Conservation (phyloP, 176 grass and related monocot genomes). For the Oryza glaberrima region DNA sequence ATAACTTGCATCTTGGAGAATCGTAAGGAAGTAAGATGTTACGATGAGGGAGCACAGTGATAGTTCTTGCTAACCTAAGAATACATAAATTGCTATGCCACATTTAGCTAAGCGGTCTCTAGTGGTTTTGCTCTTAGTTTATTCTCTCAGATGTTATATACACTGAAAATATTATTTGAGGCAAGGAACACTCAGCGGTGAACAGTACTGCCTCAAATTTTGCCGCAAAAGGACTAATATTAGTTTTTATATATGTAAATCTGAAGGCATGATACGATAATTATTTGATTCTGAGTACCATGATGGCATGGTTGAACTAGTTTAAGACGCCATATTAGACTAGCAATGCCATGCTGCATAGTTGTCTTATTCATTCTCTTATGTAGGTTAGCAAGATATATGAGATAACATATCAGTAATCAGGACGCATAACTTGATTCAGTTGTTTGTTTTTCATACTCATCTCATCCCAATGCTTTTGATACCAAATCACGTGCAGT, state of each 20-base stretch:
- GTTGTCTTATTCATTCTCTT: neutral
- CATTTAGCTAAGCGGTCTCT: neutral
- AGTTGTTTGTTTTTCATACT: constrained; percentile 1
- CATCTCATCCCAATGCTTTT: neutral
- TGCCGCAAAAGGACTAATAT: neutral
- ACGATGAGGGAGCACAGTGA: neutral
- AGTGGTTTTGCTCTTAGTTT: neutral
- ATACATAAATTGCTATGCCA: neutral
- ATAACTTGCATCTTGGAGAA: neutral
- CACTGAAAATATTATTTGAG: neutral
- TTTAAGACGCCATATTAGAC: neutral
- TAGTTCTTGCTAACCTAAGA: neutral
- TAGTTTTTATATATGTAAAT: neutral
- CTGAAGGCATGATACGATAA: neutral
- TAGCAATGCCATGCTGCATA: neutral
- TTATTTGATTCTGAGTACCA: neutral
- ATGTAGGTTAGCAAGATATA: neutral
- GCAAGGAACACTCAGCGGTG: neutral
- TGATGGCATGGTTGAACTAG: neutral
- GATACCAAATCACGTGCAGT: neutral
- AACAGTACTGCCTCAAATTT: neutral
- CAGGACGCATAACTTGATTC: neutral
- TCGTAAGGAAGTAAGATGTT: neutral
- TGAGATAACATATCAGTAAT: neutral
- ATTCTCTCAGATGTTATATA: neutral